A percentile compares a stretch with the other conserved stretches of the same genome.
Evolutionary conservation across 2,329 filamentous ascomycete species (phyloP).

Genomic region (Diaporthe ilicicola): DNA sequence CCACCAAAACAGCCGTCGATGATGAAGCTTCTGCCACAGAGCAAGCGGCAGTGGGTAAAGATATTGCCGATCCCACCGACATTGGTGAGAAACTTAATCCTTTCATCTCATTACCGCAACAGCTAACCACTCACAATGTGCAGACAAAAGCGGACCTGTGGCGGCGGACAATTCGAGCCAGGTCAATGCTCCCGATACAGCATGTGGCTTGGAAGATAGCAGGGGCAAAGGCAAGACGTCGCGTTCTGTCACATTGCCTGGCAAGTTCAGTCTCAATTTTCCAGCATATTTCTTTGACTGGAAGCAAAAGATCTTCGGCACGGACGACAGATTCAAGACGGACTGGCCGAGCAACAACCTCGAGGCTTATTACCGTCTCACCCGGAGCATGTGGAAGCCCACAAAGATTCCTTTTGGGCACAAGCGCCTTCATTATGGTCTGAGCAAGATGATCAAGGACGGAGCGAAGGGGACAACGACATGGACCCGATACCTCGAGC

Average conservation of each 20-base stretch:
- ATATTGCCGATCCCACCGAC: background rate
- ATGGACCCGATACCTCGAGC: constrained; percentile 3
- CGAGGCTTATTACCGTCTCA: background rate
- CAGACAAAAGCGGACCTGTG: background rate
- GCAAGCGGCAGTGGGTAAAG: background rate
- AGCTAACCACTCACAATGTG: background rate
- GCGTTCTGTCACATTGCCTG: background rate
- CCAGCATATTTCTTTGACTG: constrained; percentile 6
- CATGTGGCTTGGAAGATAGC: too few species aligned
- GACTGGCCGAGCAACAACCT: constrained; percentile 12
- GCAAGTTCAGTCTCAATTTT: background rate
- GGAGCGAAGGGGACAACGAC: background rate
- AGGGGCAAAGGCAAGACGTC: background rate
- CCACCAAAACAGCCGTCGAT: background rate
- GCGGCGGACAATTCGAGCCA: background rate
- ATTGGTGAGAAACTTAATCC: background rate
- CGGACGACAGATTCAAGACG: constrained; percentile 19
- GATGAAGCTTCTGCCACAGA: background rate
- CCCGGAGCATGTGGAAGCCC: background rate
- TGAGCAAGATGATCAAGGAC: constrained; percentile 9
- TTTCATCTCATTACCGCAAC: too few species aligned
- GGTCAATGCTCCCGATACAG: too few species aligned
- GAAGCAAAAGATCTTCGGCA: constrained; percentile 21
- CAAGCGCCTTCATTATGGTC: constrained; percentile 24
- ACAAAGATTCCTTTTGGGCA: constrained; percentile 27